Evolutionary conservation across 2,329 filamentous ascomycete genomes (phyloP).

Genomic region (Sordariomycetes sp.): DNA sequence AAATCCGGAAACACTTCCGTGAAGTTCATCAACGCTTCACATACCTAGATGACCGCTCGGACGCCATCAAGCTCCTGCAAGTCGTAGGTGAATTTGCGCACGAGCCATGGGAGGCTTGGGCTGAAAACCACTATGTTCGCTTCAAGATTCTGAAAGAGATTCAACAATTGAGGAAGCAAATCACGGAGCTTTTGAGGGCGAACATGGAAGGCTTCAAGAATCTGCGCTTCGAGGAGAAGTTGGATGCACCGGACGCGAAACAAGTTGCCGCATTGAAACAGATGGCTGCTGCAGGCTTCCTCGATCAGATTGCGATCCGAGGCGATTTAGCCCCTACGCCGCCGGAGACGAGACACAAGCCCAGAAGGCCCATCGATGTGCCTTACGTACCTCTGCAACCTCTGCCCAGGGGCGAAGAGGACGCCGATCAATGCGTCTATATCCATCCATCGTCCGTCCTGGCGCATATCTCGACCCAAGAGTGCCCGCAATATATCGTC

Average conservation of each 20-base stretch:
- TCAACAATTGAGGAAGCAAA: slow-evolving; percentile 70
- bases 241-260: slow-evolving; percentile 52
- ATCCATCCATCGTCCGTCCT: slow-evolving; percentile 81
- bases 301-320: slow-evolving; percentile 89
- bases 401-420: slow-evolving; percentile 33
- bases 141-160: slow-evolving; percentile 83
- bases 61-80: slow-evolving; percentile 84
- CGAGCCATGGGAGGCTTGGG: slow-evolving; percentile 64
- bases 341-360: slow-evolving; percentile 57
- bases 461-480: slow-evolving; percentile 55
- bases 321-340: slow-evolving; percentile 75
- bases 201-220: slow-evolving; percentile 60
- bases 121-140: slow-evolving; percentile 73
- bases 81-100: slow-evolving; percentile 82
- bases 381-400: slow-evolving; percentile 82
- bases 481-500: slow-evolving; percentile 80
- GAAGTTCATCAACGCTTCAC: slow-evolving; percentile 71
- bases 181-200: slow-evolving; percentile 68
- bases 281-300: slow-evolving; percentile 84
- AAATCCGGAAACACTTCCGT: slow-evolving; percentile 52
- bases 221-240: slow-evolving; percentile 44
- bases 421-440: slow-evolving; percentile 63
- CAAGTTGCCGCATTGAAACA: slow-evolving; percentile 78
- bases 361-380: slow-evolving; percentile 81
- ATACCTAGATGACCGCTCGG: slow-evolving; percentile 71